Evolutionary conservation across 1,284 basidiomycete genomes (phyloP).

Genomic region (Porodaedalea pini): DNA sequence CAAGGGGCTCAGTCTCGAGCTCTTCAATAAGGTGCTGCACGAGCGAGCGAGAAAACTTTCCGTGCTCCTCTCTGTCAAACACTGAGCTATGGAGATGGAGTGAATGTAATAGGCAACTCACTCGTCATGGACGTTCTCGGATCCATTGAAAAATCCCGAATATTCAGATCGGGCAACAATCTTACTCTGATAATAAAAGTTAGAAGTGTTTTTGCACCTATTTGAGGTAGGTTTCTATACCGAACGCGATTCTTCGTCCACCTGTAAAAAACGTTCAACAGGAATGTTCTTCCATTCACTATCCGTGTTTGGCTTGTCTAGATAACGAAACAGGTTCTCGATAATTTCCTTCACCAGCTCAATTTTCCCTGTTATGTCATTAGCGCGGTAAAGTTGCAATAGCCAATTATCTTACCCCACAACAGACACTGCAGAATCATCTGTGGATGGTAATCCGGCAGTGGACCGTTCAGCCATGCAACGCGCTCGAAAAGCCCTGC

Average conservation of each 20-base stretch:
- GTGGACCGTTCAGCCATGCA: conserved; percentile 76
- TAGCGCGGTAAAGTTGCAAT: not conserved
- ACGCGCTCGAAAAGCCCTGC: conserved; percentile 75
- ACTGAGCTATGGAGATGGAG: conserved; percentile 7
- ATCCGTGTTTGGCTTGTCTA: conserved; percentile 33
- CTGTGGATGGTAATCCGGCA: conserved; percentile 88
- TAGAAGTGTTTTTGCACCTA: not conserved
- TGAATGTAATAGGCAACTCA: conserved; percentile 29
- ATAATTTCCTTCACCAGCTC: conserved; percentile 82
- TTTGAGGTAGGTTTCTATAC: conserved; percentile 21
- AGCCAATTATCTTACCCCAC: conserved; percentile 61
- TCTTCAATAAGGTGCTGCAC: conserved; percentile 61
- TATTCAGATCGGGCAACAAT: conserved; percentile 32
- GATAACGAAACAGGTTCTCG: conserved; percentile 53
- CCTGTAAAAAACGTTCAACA: conserved; percentile 51
- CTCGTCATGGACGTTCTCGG: conserved; percentile 36
- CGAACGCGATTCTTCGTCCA: conserved; percentile 29
- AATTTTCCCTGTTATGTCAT: conserved; percentile 58
- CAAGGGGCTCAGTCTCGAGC: conserved; percentile 61
- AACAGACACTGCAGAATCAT: conserved; percentile 87
- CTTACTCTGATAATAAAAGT: conserved; percentile 6
- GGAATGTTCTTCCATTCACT: conserved; percentile 45
- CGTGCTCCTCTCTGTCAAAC: conserved; percentile 46
- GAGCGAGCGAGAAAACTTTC: conserved; percentile 57
- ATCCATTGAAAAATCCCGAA: conserved; percentile 43